A percentile compares a stretch with the other conserved stretches of the same genome.
Conservation (phyloP, 2,329 filamentous ascomycete genomes). For the Myriosclerotinia duriaeana region DNA sequence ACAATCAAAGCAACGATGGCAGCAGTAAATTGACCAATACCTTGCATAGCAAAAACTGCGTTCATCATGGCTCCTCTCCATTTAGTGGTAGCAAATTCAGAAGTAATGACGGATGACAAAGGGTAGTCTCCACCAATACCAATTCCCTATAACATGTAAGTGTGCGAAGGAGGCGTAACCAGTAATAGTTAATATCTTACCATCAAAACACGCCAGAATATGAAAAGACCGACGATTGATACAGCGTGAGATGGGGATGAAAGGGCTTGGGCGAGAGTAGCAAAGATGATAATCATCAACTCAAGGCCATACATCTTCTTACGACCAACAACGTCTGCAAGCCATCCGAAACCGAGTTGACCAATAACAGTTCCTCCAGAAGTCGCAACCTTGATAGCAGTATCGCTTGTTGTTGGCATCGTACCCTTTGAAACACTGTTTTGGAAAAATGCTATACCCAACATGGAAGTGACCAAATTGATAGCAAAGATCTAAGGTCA, state of each 20-base stretch:
- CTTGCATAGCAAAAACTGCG: slow-evolving; percentile 84
- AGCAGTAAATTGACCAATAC: slow-evolving; percentile 74
- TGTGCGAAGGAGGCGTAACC: slow-evolving; percentile 18
- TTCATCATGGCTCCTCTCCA: slow-evolving; percentile 88
- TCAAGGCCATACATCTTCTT: slow-evolving; percentile 79
- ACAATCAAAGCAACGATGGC: slow-evolving; percentile 76
- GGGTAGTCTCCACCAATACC: slow-evolving; percentile 79
- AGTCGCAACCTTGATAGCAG: slow-evolving; percentile 81
- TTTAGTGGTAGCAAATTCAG: slow-evolving; percentile 82
- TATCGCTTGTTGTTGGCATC: slow-evolving; percentile 69
- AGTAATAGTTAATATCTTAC: slow-evolving; percentile 29
- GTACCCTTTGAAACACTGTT: slow-evolving; percentile 44
- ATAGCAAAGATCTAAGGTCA: slow-evolving; percentile 39
- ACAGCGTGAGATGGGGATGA: slow-evolving; percentile 62
- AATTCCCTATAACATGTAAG: slow-evolving; percentile 49
- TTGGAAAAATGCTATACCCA: slow-evolving; percentile 37
- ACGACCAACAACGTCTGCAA: slow-evolving; percentile 75
- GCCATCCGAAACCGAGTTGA: slow-evolving; percentile 74
- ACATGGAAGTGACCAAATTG: slow-evolving; percentile 38
- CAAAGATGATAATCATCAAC: slow-evolving; percentile 76
- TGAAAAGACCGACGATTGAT: slow-evolving; percentile 63
- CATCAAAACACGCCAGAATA: slow-evolving; percentile 82
- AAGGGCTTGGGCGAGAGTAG: slow-evolving; percentile 70
- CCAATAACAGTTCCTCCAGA: slow-evolving; percentile 81
- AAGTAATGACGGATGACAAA: slow-evolving; percentile 78